A percentile compares a stretch with the other conserved stretches of the same genome.
Evolutionary conservation across 176 grass and related monocot species (phyloP).

Genomic region (Aegilops tauschii): DNA sequence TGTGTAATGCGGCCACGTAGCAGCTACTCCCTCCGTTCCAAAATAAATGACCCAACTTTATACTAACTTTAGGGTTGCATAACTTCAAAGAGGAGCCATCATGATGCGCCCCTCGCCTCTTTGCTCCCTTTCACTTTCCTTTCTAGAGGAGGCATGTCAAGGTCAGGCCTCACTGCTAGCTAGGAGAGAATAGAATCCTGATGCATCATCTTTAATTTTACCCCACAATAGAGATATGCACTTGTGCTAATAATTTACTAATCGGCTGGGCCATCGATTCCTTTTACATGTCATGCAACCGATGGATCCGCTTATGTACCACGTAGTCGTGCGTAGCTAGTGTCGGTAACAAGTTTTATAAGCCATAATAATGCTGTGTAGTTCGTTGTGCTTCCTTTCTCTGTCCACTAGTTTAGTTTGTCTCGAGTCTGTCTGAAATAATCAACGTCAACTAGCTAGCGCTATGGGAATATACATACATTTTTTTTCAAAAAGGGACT

Average conservation of each 20-base stretch:
- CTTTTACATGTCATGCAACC: conserved; percentile 22
- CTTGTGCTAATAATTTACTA: not conserved
- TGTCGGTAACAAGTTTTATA: not conserved
- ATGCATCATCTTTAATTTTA: conserved; percentile 10
- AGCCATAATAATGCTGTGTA: not conserved
- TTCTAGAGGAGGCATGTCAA: conserved; percentile 46
- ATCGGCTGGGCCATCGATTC: not conserved
- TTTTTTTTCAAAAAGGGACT: no score
- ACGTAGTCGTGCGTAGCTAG: not conserved
- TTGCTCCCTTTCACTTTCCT: conserved; percentile 7
- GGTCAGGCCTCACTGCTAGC: conserved; percentile 6
- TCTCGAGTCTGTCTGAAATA: not conserved
- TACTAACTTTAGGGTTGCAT: conserved; percentile 15
- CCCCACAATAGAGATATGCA: conserved; percentile 31
- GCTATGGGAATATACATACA: no score
- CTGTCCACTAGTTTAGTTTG: not conserved
- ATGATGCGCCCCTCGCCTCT: conserved; percentile 25
- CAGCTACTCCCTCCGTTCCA: not conserved
- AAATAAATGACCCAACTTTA: no score
- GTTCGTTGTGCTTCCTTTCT: not conserved
- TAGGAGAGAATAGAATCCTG: conserved; percentile 10
- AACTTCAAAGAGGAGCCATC: conserved; percentile 78
- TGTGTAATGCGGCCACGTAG: conserved; percentile 43
- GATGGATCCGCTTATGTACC: not conserved
- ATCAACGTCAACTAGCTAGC: not conserved